Percentiles rank a stretch among this genome's conserved stretches.
phyloP scores from a whole-genome alignment of 75 land plant species.

The Adiantum capillusveneris region DNA sequence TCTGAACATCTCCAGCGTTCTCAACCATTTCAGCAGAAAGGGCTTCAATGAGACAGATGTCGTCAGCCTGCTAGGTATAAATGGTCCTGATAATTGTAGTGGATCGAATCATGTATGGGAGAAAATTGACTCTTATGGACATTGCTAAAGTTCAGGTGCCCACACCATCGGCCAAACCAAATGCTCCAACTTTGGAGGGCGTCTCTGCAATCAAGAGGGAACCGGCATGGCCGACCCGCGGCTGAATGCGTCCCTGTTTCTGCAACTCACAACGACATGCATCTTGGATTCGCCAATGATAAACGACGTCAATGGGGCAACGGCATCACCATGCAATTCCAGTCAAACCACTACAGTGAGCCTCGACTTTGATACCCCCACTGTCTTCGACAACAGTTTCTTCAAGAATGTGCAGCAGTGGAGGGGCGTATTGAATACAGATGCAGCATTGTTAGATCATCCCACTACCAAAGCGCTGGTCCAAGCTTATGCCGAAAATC shows the following conservation, averaged over 20 bases:
- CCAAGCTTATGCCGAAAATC: conserved; percentile 8
- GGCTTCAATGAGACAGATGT: conserved; percentile 4
- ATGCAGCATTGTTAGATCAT: no score
- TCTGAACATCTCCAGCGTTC: background rate
- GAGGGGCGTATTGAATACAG: background rate
- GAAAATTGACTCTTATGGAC: no score
- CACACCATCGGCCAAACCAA: conserved; percentile 22
- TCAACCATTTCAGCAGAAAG: background rate
- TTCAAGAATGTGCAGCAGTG: conserved; percentile 10
- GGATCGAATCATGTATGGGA: background rate
- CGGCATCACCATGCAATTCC: no score
- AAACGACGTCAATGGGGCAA: no score
- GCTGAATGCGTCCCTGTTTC: no score
- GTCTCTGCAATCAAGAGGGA: conserved; percentile 7
- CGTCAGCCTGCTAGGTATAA: background rate
- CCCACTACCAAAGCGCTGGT: conserved; percentile 1
- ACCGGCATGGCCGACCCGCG: conserved; percentile 1
- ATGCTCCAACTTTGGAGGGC: conserved; percentile 11
- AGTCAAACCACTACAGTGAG: background rate
- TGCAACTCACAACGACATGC: background rate
- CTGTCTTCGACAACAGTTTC: conserved; percentile 17
- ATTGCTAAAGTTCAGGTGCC: conserved; percentile 4
- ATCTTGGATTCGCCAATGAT: no score
- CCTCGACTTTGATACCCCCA: conserved; percentile 18
- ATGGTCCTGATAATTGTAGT: no score